Conservation (phyloP, 768 basidiomycete species). For the Suillus plorans region DNA sequence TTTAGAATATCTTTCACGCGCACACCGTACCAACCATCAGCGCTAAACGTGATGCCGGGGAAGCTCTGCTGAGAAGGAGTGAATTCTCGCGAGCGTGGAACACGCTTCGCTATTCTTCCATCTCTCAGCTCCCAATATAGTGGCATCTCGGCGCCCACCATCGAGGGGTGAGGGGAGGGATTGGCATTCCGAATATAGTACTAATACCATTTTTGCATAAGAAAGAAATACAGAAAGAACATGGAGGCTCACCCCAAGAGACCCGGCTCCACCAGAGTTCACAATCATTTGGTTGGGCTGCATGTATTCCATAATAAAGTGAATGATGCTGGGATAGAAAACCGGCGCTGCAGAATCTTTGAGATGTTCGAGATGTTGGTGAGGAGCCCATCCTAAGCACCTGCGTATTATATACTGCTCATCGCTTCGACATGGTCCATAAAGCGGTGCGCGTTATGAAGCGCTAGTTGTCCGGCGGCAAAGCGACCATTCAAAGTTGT, state of each 20-base stretch:
- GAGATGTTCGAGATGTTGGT: background rate
- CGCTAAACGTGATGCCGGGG: constrained; percentile 19
- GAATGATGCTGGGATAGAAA: background rate
- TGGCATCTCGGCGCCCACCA: constrained; percentile 19
- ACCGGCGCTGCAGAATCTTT: background rate
- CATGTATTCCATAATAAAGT: constrained; percentile 9
- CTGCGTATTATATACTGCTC: background rate
- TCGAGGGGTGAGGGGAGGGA: constrained; percentile 21
- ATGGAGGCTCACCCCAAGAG: constrained; percentile 5
- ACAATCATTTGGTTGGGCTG: constrained; percentile 8
- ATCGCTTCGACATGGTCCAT: background rate
- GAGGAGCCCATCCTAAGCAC: background rate
- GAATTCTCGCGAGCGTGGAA: constrained; percentile 17
- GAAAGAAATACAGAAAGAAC: background rate
- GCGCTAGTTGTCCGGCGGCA: background rate
- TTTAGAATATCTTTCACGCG: constrained; percentile 16
- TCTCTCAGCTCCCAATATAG: constrained; percentile 13
- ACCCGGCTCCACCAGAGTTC: constrained; percentile 12
- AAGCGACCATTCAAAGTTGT: background rate
- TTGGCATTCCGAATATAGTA: constrained; percentile 12
- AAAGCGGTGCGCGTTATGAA: background rate
- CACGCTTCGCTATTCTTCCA: constrained; percentile 17
- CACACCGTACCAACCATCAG: constrained; percentile 19
- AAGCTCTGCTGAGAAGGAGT: constrained; percentile 18
- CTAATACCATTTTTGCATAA: constrained; percentile 6